phyloP scores from a whole-genome alignment of 2,329 filamentous ascomycete species.

The Penicillium sp. region DNA sequence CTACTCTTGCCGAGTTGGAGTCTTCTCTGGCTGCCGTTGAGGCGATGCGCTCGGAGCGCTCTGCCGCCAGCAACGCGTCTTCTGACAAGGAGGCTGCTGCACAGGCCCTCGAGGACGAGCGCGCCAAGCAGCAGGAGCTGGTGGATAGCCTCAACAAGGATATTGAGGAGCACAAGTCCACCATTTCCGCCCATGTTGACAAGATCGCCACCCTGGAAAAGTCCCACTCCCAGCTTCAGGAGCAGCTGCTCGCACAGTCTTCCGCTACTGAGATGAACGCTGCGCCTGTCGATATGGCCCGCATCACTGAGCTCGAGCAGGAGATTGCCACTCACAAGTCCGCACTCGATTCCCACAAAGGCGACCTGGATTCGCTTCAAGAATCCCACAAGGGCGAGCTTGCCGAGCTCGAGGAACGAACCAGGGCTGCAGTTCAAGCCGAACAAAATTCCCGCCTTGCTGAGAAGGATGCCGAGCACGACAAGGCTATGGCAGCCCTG shows the following conservation, averaged over 20 bases:
- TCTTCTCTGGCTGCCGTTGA: slow-evolving; percentile 59
- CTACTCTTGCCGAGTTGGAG: slow-evolving; percentile 75
- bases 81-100: slow-evolving; percentile 44
- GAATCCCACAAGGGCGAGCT: slow-evolving; percentile 53
- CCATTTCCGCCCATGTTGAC: slow-evolving; percentile 67
- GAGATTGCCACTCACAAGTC: slow-evolving; percentile 60
- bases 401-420: slow-evolving; percentile 41
- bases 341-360: slow-evolving; percentile 56
- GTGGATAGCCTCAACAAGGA: slow-evolving; percentile 68
- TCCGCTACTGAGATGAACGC: slow-evolving; percentile 60
- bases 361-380: slow-evolving; percentile 56
- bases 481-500: slow-evolving; percentile 59
- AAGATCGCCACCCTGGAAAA: slow-evolving; percentile 75
- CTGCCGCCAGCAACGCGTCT: slow-evolving; percentile 32
- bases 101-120: slow-evolving; percentile 53
- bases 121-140: slow-evolving; percentile 61
- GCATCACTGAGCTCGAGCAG: slow-evolving; percentile 58
- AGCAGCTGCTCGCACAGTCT: slow-evolving; percentile 68
- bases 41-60: slow-evolving; percentile 47
- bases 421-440: slow-evolving; percentile 39
- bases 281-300: slow-evolving; percentile 50
- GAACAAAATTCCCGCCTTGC: slow-evolving; percentile 40
- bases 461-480: slow-evolving; percentile 62
- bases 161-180: slow-evolving; percentile 77
- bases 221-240: slow-evolving; percentile 65